Percentiles rank a stretch among this genome's conserved stretches.
Conservation (phyloP, 179 eudicot genomes). For the Beta macrorhiza region DNA sequence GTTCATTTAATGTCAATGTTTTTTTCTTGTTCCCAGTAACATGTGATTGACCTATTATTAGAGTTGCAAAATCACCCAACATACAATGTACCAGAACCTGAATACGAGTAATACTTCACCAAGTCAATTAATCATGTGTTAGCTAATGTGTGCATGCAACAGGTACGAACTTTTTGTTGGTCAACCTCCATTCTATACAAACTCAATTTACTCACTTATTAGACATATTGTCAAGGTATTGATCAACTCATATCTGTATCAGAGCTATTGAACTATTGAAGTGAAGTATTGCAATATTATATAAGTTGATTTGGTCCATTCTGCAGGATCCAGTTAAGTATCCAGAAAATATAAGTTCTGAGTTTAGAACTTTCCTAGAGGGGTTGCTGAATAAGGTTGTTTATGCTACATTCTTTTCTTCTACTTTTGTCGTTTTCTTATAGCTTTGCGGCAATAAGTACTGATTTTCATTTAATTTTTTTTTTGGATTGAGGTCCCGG, state of each 20-base stretch:
- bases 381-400: slow-evolving; percentile 91
- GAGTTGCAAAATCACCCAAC: not conserved
- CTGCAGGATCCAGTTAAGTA: slow-evolving; percentile 96
- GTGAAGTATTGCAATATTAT: not conserved
- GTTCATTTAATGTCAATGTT: not conserved
- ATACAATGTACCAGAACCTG: not conserved
- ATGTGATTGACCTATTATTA: not conserved
- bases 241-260: not conserved
- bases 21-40: not conserved
- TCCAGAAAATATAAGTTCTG: slow-evolving; percentile 84
- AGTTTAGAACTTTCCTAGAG: slow-evolving; percentile 72
- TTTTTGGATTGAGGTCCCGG: slow-evolving; percentile 59
- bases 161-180: slow-evolving; percentile 96
- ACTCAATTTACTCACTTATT: slow-evolving; percentile 85
- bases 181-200: slow-evolving; percentile 94
- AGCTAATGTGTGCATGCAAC: slow-evolving; percentile 26
- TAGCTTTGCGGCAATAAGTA: not conserved
- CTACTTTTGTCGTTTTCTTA: not conserved
- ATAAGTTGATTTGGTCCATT: not conserved
- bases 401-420: not conserved
- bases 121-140: not conserved
- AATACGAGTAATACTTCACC: not conserved
- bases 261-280: not conserved
- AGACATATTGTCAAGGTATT: slow-evolving; percentile 87
- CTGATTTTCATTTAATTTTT: not conserved